phyloP scores from a whole-genome alignment of 2,329 filamentous ascomycete genomes.

The Microdochium paspali region DNA sequence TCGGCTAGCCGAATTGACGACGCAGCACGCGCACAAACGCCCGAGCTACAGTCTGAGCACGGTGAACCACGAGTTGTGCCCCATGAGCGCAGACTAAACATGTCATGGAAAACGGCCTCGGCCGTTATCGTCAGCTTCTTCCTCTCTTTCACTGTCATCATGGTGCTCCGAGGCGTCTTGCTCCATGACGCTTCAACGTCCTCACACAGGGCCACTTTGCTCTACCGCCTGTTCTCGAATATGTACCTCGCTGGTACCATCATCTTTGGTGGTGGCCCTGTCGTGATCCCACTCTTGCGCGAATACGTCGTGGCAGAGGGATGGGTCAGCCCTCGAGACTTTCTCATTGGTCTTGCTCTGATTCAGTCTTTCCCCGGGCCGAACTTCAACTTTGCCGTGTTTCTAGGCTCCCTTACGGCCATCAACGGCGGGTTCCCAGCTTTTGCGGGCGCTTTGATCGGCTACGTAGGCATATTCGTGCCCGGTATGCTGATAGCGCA shows the following conservation, averaged over 20 bases:
- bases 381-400: constrained; percentile 44
- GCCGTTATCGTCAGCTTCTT: constrained; percentile 39
- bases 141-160: constrained; percentile 43
- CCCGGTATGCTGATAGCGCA: constrained; percentile 39
- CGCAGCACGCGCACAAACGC: neutral
- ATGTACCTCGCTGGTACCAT: constrained; percentile 66
- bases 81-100: constrained; percentile 20
- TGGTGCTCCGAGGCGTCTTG: constrained; percentile 37
- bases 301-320: constrained; percentile 56
- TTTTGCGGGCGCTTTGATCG: constrained; percentile 38
- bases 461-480: constrained; percentile 40
- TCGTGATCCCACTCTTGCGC: constrained; percentile 54
- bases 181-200: constrained; percentile 2
- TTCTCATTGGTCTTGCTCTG: constrained; percentile 63
- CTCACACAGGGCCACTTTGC: constrained; percentile 24
- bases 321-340: constrained; percentile 63
- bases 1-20: constrained; percentile 3
- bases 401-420: constrained; percentile 41
- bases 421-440: constrained; percentile 24
- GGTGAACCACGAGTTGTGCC: constrained; percentile 22
- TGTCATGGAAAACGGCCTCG: constrained; percentile 35
- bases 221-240: constrained; percentile 58
- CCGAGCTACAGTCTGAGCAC: constrained; percentile 1
- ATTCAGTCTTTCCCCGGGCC: constrained; percentile 62
- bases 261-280: constrained; percentile 55